phyloP scores from a whole-genome alignment of 495 filamentous ascomycete species.

The Talaromyces adpressus region DNA sequence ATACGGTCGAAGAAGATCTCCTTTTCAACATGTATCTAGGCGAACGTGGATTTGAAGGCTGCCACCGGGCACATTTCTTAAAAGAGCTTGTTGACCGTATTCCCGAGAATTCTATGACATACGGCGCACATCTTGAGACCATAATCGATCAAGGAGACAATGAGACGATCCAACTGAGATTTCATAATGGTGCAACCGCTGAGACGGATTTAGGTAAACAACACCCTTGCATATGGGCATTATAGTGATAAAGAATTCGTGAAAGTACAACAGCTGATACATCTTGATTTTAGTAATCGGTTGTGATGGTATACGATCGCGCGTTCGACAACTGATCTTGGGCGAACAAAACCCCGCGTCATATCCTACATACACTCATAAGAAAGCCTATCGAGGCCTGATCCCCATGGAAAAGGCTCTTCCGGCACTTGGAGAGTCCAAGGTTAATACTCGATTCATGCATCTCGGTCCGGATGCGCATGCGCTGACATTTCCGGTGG shows the following conservation, averaged over 20 bases:
- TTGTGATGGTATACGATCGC: conserved; percentile 53
- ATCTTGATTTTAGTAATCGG: conserved; percentile 32
- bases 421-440: conserved; percentile 30
- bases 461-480: conserved; percentile 39
- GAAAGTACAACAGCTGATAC: not conserved
- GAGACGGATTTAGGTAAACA: conserved; percentile 41
- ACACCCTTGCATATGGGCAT: not conserved
- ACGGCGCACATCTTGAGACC: conserved; percentile 28
- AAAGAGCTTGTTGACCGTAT: conserved; percentile 47
- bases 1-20: not conserved
- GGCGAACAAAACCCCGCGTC: conserved; percentile 29
- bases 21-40: not conserved
- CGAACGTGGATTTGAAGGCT: conserved; percentile 7
- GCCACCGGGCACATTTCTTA: conserved; percentile 54
- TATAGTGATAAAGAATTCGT: not conserved
- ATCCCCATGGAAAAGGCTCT: conserved; percentile 40
- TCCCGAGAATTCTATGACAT: conserved; percentile 33
- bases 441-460: conserved; percentile 33
- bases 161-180: conserved; percentile 35
- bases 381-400: conserved; percentile 47
- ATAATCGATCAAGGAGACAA: conserved; percentile 15
- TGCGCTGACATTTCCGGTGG: conserved; percentile 39
- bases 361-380: conserved; percentile 41
- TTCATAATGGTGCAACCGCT: conserved; percentile 47
- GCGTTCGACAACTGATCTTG: conserved; percentile 38